Base-by-base conservation (phyloP, 352 stramenopile species). In the Globisporangium echinulatum region DNA sequence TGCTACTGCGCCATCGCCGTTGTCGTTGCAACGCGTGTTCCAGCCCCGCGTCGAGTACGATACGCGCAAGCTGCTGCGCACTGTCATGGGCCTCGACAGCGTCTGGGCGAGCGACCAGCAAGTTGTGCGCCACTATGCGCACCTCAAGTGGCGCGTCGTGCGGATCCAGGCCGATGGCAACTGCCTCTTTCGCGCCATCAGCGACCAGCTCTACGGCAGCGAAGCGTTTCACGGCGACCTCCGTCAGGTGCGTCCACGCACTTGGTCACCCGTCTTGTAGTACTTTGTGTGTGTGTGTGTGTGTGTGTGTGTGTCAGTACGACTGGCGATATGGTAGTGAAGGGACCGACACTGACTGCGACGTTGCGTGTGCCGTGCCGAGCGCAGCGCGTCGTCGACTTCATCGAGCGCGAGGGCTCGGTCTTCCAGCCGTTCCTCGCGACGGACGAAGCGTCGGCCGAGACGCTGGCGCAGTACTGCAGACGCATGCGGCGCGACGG, bases 111-210 rank as follows among this genome's bases (percentile, higher is more conserved):
- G 62, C 59, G 54, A 81, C 49, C 54, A 74, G 49, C 72, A 84
- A 58, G 70, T 81, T 38, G 52, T 65, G 58, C 36, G 58, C 2
- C 72, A 84, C 61, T 84, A 75, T 62, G 49, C 58, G 48, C 59
- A 59, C 13, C 64, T 77, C 42, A 44, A 57, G 7, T 84, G 75
- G 75, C 36, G 39, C 14, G 43, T 82, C 38, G 54, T 69, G 3
- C 10, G 42, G 9, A 78, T 71, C 49, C 44, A 46, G 14, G 67
- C 71, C 43, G 75, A 85, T 51, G 75, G 75, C 62, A 85, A 82
- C 49, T 82, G 75, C 67, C 61, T 85, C 17, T 85, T 85, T 60
- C 72, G 75, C 25, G 75, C 72, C 38, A 72, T 85, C 57, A 85
- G 75, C 51, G 75, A 82, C 59, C 75, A 85, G 57, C 71, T 85